A percentile compares a stretch with the other conserved stretches of the same genome.
These are phyloP conservation scores for Rhipidocladum racemiflorum DNA, from an alignment of 176 grass and related monocot species.

Conservation along the genomic window DNA sequence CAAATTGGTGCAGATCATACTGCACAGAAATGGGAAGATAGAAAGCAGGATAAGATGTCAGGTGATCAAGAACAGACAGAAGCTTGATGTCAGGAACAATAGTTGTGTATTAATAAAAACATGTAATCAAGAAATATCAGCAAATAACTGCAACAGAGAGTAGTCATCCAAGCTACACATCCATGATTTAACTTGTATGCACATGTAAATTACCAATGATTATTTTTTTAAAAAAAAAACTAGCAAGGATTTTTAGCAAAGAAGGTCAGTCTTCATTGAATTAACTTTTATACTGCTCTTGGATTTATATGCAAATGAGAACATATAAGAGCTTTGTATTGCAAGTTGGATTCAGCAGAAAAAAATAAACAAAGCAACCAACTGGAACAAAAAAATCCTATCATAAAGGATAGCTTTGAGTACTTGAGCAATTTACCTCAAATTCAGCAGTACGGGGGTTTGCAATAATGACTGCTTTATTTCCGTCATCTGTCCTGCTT, in stretches of 20 bases:
- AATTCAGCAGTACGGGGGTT: slow-evolving; percentile 93
- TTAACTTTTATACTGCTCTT: background rate
- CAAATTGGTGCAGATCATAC: background rate
- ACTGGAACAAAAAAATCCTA: background rate
- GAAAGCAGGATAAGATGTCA: background rate
- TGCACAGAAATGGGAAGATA: background rate
- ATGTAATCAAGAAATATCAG: slow-evolving; percentile 13
- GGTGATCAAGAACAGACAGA: background rate
- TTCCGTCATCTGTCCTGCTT: slow-evolving; percentile 69
- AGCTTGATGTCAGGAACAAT: background rate
- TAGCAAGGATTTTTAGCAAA: background rate
- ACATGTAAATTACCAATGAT: background rate
- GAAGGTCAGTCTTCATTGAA: background rate
- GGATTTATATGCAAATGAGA: slow-evolving; percentile 8
- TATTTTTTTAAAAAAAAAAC: background rate
- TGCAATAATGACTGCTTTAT: slow-evolving; percentile 83
- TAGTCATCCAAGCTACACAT: background rate
- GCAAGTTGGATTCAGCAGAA: background rate
- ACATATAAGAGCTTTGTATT: background rate
- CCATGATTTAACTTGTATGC: background rate
- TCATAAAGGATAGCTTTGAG: background rate
- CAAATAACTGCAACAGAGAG: slow-evolving; percentile 1
- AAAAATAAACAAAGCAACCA: background rate
- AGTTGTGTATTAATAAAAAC: background rate
- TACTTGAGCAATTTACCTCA: slow-evolving; percentile 50